A percentile compares a stretch with the other conserved stretches of the same genome.
phyloP scores from a whole-genome alignment of 2,329 filamentous ascomycete species.

The Simplicillium aogashimaense region DNA sequence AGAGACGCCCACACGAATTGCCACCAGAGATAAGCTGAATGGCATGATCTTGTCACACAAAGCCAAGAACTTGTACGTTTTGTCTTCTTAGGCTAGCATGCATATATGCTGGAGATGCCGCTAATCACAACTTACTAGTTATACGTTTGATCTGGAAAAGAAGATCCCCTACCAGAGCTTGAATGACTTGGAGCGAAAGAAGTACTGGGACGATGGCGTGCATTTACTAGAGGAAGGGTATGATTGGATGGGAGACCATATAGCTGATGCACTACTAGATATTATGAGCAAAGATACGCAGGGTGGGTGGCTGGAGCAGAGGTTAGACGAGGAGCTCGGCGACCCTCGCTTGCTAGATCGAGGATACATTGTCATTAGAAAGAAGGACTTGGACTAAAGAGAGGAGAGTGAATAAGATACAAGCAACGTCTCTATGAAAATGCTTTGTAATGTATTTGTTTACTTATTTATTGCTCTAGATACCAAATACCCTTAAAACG shows the following conservation, averaged over 20 bases:
- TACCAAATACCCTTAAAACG: conserved; percentile 46
- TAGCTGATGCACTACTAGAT: conserved; percentile 42
- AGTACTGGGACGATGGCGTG: conserved; percentile 51
- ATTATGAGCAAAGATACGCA: conserved; percentile 28
- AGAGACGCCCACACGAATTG: conserved; percentile 28
- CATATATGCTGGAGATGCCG: too few species aligned
- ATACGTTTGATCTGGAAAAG: conserved; percentile 44
- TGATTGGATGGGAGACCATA: conserved; percentile 48
- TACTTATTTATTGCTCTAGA: conserved; percentile 5
- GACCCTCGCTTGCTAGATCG: conserved; percentile 34
- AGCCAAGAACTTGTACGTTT: conserved; percentile 40
- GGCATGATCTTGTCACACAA: conserved; percentile 37
- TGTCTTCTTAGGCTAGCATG: conserved; percentile 9
- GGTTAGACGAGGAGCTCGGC: conserved; percentile 40
- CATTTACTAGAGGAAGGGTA: conserved; percentile 51
- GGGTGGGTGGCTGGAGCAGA: conserved; percentile 8
- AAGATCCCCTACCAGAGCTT: conserved; percentile 45
- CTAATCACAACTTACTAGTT: conserved; percentile 22
- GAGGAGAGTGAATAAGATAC: too few species aligned
- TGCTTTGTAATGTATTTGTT: background rate
- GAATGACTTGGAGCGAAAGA: conserved; percentile 29
- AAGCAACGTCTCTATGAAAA: background rate
- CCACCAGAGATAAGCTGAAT: conserved; percentile 39
- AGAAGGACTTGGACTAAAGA: conserved; percentile 39
- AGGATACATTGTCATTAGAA: conserved; percentile 44